Evolutionary conservation across 2,329 filamentous ascomycete species (phyloP), one percentile per base, ranked within the genome.

Genomic region (Chrysoporthe austroafricana): DNA sequence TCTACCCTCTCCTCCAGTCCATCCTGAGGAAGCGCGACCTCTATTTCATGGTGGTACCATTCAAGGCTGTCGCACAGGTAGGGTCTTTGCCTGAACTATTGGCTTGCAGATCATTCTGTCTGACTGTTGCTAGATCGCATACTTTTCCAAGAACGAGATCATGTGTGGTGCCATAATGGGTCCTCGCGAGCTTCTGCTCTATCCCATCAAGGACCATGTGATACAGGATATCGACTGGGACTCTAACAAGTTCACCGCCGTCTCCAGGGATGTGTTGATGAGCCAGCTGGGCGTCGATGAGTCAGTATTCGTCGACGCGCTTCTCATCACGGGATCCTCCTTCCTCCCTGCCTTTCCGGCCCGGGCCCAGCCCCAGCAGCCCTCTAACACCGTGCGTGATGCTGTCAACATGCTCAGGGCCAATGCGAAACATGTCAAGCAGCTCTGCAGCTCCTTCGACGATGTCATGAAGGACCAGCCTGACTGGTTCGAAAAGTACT

Each of bases 1-100:
- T 97, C 62, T 93, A 91, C 74, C 89, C 90, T 64, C 86, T 92
- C 64, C 85, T 98, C 50, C 92, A 96, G 79, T 83, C 85, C 42
- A 89, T 95, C 66, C 84, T 98, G 63, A 84, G 86, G 73, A 83
- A 89, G 71, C 86, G 90, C 70, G 84, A 85, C 1, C 82, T 97
- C 66, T 86, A 92, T 69, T 97, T 94, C 75, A 83, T 93, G 60
- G 91, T 96, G 57, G 91, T 95, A 14, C 95, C 95, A 1, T 97
- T 93, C 82, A 94, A 91, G 77, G 93, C 94, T 48, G 90, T 91
- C 74, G 92, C 93, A 68, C 93, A 97, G 88, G 92, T 95, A 79
- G 76, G 83, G 77, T 36, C 39, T 14, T 14, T 21, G n/a, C 54
- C 9, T 18, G 16, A 11, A 26, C 9, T 34, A 14, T 26, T n/a